These are phyloP conservation scores for Wallacemonas sp. DNA, from an alignment of 208 protist genomes.

Conservation along the genomic window DNA sequence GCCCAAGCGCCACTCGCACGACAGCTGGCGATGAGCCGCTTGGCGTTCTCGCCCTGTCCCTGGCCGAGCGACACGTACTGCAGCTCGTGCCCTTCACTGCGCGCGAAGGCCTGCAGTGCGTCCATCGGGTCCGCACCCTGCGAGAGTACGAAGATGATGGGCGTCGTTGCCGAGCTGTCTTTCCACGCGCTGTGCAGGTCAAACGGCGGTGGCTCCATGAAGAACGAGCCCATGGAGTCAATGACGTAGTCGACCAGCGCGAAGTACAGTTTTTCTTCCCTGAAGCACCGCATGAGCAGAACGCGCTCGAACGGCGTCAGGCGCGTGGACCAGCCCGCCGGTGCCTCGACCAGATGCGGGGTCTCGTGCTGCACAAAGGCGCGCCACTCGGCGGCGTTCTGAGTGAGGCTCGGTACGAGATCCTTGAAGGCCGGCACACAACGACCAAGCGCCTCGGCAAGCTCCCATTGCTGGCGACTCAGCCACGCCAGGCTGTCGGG, in stretches of 20 bases:
- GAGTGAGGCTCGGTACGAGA: conserved; percentile 48
- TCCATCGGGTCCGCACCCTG: conserved; percentile 96
- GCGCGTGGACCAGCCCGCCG: conserved; percentile 49
- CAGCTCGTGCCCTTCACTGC: conserved; percentile 60
- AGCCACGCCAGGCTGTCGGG: conserved; percentile 62
- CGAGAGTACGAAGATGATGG: conserved; percentile 98
- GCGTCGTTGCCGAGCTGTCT: conserved; percentile 86
- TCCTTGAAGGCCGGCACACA: conserved; percentile 71
- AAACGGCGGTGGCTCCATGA: conserved; percentile 94
- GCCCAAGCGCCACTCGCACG: conserved; percentile 93
- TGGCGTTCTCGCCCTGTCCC: conserved; percentile 96
- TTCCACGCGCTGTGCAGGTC: conserved; percentile 83
- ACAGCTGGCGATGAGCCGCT: conserved; percentile 91
- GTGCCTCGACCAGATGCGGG: conserved; percentile 54
- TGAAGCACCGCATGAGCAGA: conserved; percentile 92
- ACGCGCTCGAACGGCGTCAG: conserved; percentile 92
- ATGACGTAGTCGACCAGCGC: conserved; percentile 87
- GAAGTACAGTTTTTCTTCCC: conserved; percentile 95
- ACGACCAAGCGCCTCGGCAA: conserved; percentile 78
- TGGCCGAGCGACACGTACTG: conserved; percentile 97
- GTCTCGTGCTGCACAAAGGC: conserved; percentile 56
- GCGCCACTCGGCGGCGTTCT: conserved; percentile 54
- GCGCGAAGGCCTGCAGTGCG: conserved; percentile 92
- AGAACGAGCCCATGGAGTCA: conserved; percentile 89
- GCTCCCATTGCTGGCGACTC: conserved; percentile 78